Conservation (phyloP, 495 filamentous ascomycete species). For the Pyronema domesticum region DNA sequence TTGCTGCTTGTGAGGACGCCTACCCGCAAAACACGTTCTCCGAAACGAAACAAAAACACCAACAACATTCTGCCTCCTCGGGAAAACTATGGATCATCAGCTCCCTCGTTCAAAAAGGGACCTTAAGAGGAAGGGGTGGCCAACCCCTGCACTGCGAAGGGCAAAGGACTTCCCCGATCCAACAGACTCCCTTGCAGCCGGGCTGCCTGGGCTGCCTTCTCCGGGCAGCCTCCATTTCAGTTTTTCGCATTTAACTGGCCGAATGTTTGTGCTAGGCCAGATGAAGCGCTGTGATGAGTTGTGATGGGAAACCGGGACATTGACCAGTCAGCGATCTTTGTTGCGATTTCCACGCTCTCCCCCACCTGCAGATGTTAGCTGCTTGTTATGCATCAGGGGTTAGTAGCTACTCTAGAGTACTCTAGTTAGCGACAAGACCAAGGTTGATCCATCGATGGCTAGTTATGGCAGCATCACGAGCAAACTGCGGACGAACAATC, state of each 20-base stretch:
- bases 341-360: not conserved
- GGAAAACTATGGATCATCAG: not conserved
- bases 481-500: not conserved
- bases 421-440: too few relatives aligned
- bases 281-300: not conserved
- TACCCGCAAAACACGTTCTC: too few relatives aligned
- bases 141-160: too few relatives aligned
- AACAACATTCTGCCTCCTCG: not conserved
- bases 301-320: not conserved
- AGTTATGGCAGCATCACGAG: not conserved
- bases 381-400: not conserved
- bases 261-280: too few relatives aligned
- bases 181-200: not conserved
- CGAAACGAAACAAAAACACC: not conserved
- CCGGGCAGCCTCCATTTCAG: too few relatives aligned
- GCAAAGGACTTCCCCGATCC: not conserved
- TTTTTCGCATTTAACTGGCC: too few relatives aligned
- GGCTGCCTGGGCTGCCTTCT: not conserved
- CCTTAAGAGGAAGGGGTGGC: not conserved
- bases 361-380: not conserved
- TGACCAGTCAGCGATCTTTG: constrained; percentile 3
- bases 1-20: too few relatives aligned
- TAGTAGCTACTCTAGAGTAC: not conserved
- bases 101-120: not conserved
- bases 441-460: not conserved